Percentiles rank a stretch among this genome's conserved stretches.
Evolutionary conservation across 345 rosid genomes (phyloP).

Genomic region (Citrus unshiu): DNA sequence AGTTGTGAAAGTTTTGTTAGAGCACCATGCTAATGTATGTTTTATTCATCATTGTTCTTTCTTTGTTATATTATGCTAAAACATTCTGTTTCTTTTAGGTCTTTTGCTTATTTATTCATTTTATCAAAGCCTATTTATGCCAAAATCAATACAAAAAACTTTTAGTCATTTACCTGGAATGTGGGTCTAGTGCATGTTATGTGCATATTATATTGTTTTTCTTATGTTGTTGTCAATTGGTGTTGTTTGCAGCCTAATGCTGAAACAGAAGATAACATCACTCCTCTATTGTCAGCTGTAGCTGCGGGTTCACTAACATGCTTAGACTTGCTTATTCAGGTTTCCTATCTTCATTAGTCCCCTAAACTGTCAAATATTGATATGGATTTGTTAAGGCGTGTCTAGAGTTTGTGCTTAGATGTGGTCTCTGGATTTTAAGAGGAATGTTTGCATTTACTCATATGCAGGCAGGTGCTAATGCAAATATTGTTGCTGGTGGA

Average conservation of each 20-base stretch:
- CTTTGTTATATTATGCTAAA: neutral
- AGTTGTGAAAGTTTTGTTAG: conserved; percentile 68
- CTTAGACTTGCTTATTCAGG: conserved; percentile 77
- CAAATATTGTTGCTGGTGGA: conserved; percentile 75
- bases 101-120: neutral
- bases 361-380: neutral
- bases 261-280: conserved; percentile 79
- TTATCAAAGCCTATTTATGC: neutral
- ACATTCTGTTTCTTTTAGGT: neutral
- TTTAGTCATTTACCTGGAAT: neutral
- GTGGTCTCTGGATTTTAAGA: neutral
- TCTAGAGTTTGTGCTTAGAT: neutral
- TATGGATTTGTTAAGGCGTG: neutral
- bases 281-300: conserved; percentile 82
- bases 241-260: conserved; percentile 69
- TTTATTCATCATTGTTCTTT: neutral
- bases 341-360: conserved; percentile 23
- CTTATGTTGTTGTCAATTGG: neutral
- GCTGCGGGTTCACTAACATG: conserved; percentile 87
- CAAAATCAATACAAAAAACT: neutral
- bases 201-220: neutral
- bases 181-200: neutral
- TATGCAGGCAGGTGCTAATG: conserved; percentile 81
- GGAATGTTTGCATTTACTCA: conserved; percentile 6
- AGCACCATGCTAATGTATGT: conserved; percentile 72